These are phyloP conservation scores for Oryza nivara DNA, from an alignment of 176 grass and related monocot genomes.

Conservation along the genomic window DNA sequence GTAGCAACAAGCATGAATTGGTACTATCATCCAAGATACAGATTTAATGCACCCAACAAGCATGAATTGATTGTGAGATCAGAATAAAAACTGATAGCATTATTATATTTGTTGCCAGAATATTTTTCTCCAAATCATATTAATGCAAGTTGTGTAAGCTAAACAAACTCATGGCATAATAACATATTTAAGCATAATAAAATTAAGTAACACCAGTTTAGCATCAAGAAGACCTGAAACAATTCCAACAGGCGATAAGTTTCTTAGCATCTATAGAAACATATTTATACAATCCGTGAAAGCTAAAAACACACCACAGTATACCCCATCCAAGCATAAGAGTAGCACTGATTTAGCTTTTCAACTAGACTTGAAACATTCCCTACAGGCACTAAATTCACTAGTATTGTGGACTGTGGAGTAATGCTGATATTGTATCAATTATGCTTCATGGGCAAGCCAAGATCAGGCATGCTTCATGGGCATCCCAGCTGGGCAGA, in stretches of 20 bases:
- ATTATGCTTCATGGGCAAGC: neutral
- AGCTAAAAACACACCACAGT: neutral
- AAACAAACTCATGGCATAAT: neutral
- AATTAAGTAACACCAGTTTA: neutral
- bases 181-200: neutral
- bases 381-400: neutral
- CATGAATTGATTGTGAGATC: neutral
- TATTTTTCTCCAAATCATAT: neutral
- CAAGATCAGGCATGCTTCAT: neutral
- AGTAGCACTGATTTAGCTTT: neutral
- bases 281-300: neutral
- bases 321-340: neutral
- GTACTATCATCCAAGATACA: neutral
- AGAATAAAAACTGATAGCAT: neutral
- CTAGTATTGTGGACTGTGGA: neutral
- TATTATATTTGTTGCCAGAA: neutral
- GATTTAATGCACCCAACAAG: neutral
- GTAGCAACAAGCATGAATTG: constrained; percentile 27
- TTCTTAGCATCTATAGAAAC: neutral
- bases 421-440: neutral
- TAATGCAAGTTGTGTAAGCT: neutral
- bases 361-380: neutral
- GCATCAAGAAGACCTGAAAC: neutral
- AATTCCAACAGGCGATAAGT: neutral
- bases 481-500: neutral